A percentile compares a stretch with the other conserved stretches of the same genome.
Evolutionary conservation across 2,329 filamentous ascomycete genomes (phyloP).

Genomic region (Didymella sp.): DNA sequence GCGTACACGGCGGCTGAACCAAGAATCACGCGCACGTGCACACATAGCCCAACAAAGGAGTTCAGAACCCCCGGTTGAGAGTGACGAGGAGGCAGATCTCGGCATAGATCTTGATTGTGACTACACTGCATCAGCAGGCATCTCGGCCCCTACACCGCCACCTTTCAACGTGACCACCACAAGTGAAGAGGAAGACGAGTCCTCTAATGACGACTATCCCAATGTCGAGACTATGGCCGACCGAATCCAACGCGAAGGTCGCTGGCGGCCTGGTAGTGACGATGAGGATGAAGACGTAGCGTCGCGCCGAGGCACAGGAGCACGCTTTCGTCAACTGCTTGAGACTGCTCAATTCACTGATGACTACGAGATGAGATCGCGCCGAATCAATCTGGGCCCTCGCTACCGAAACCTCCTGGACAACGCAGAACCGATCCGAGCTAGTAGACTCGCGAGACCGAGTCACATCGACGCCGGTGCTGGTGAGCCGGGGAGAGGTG

Average conservation of each 20-base stretch:
- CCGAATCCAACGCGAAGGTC: constrained; percentile 48
- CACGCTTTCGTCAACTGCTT: constrained; percentile 34
- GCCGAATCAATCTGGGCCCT: constrained; percentile 8
- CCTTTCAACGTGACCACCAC: constrained; percentile 52
- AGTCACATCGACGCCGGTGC: constrained; percentile 42
- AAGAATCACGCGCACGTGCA: constrained; percentile 10
- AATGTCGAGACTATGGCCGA: constrained; percentile 51
- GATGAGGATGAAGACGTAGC: constrained; percentile 49
- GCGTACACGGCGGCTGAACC: constrained; percentile 23
- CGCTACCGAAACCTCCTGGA: constrained; percentile 13
- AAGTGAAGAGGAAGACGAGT: constrained; percentile 44
- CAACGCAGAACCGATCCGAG: constrained; percentile 38
- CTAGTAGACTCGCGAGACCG: constrained; percentile 36
- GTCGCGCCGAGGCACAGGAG: constrained; percentile 31
- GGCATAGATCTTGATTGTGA: constrained; percentile 43
- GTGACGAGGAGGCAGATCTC: constrained; percentile 31
- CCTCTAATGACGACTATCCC: constrained; percentile 47
- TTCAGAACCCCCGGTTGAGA: constrained; percentile 11
- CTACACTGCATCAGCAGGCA: constrained; percentile 35
- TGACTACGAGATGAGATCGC: constrained; percentile 40
- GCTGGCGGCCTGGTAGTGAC: constrained; percentile 47
- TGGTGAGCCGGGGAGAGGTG: constrained; percentile 29
- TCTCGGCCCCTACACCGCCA: constrained; percentile 49
- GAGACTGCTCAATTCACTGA: constrained; percentile 26
- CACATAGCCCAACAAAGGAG: constrained; percentile 8